phyloP scores from a whole-genome alignment of 768 basidiomycete genomes.

The Hygrocybe punicea region DNA sequence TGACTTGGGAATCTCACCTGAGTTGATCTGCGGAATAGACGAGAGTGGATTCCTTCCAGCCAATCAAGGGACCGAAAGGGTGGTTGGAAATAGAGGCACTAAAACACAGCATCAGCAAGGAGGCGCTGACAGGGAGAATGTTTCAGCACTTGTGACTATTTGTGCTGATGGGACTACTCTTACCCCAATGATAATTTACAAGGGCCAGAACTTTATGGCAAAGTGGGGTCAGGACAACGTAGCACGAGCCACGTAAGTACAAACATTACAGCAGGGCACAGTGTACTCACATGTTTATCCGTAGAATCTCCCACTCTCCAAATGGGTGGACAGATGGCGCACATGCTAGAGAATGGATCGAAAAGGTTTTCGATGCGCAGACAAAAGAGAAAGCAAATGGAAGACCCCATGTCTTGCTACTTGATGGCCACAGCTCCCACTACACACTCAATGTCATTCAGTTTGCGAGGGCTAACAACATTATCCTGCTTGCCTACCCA shows the following conservation, averaged over 20 bases:
- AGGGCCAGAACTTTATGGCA: conserved; percentile 24
- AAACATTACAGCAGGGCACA: too few relatives aligned
- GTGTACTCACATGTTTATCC: too few relatives aligned
- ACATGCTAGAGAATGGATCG: conserved; percentile 20
- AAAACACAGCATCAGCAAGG: conserved; percentile 33
- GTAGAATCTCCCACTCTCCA: conserved; percentile 19
- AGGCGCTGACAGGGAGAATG: conserved; percentile 25
- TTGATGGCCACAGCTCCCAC: conserved; percentile 46
- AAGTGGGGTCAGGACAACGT: conserved; percentile 24
- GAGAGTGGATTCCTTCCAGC: conserved; percentile 32
- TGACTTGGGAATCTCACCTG: conserved; percentile 16
- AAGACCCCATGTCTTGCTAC: conserved; percentile 27
- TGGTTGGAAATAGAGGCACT: conserved; percentile 22
- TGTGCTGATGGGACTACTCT: conserved; percentile 27
- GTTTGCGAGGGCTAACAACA: conserved; percentile 34
- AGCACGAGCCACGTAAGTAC: conserved; percentile 20
- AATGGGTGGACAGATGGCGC: conserved; percentile 31
- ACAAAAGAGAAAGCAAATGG: conserved; percentile 24
- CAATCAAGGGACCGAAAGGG: conserved; percentile 20
- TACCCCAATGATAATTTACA: conserved; percentile 24
- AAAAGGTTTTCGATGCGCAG: conserved; percentile 26
- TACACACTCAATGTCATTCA: conserved; percentile 32
- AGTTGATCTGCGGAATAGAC: conserved; percentile 35
- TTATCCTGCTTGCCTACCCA: conserved; percentile 39
- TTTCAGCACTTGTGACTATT: conserved; percentile 26